Base-by-base conservation (phyloP, 2,329 filamentous ascomycete genomes). In the Metarhizium robertsii region DNA sequence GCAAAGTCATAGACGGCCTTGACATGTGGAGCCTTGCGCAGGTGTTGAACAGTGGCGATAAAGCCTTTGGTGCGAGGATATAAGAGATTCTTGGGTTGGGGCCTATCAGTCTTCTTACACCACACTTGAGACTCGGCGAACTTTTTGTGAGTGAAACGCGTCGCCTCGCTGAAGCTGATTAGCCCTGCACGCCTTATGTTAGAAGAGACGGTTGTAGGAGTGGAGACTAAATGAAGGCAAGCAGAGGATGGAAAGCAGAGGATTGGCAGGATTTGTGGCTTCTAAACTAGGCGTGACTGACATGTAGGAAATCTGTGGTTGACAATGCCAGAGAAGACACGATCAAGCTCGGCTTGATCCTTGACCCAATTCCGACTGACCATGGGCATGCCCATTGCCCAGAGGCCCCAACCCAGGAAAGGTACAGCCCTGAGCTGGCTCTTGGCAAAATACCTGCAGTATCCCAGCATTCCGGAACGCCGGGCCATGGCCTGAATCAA, bases 371-470 rank as follows among this genome's bases (percentile, higher is more conserved):
- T 78, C 53, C 82, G 71, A 62, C 75, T 82, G 25, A 85, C 80
- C 68, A 85, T 73, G 6, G 81, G 82, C 79, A 85, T 84, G 2
- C 81, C 80, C 74, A 85, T 82, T 3, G 78, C 81, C 81, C 80
- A 84, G 38, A 85, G 71, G 2, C 80, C 83, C 82, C 81, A 85
- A 18, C 82, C 81, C 7, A 85, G 71, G 57, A 86, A 79, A 4
- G 81, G 82, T 13, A 85, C 78, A 68, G 75, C 73, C 57, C 75
- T 75, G 56, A 86, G 71, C 65, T 83, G 75, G 57, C 76, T 74
- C 68, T 85, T 86, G 55, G 81, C 78, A 64, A 85, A 84, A 73
- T 81, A 85, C 32, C 80, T 76, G 62, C 79, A 84, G 52, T 79
- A 73, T n/a, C 78, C 73, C 7, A 85, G 73, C 83, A 86, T 86